Evolutionary conservation across 192 early-diverging fungal species (phyloP).

Genomic region (Gorgonomyces haynaldii): DNA sequence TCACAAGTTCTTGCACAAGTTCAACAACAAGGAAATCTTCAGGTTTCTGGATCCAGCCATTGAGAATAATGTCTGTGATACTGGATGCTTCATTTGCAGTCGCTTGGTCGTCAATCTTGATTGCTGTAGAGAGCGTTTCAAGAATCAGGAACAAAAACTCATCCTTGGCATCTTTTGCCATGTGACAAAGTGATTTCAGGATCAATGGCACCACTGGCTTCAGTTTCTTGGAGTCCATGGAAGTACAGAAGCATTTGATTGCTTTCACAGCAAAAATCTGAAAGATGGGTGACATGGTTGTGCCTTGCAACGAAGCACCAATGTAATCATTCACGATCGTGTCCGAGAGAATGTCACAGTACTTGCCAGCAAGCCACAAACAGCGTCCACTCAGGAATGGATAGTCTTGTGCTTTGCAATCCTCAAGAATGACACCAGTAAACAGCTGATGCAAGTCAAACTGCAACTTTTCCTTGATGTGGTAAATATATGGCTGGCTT

Average conservation of each 20-base stretch:
- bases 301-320: neutral
- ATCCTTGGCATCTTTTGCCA: slow-evolving; percentile 48
- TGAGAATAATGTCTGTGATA: slow-evolving; percentile 18
- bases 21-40: slow-evolving; percentile 66
- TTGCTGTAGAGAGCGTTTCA: slow-evolving; percentile 47
- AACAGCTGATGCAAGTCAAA: no score
- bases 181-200: neutral
- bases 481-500: no score
- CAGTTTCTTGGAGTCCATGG: no score
- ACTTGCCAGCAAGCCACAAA: no score
- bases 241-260: no score
- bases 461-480: no score
- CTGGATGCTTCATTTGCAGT: slow-evolving; percentile 14
- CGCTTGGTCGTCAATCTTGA: slow-evolving; percentile 60
- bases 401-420: slow-evolving; percentile 29
- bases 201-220: no score
- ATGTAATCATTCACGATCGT: neutral
- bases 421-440: neutral
- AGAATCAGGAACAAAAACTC: slow-evolving; percentile 55
- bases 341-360: no score
- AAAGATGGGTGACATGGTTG: no score
- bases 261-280: no score
- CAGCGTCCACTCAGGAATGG: slow-evolving; percentile 87
- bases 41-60: slow-evolving; percentile 69
- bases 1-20: slow-evolving; percentile 67